Evolutionary conservation across 768 basidiomycete genomes (phyloP).

Genomic region (Cyclocybe cylindracea): DNA sequence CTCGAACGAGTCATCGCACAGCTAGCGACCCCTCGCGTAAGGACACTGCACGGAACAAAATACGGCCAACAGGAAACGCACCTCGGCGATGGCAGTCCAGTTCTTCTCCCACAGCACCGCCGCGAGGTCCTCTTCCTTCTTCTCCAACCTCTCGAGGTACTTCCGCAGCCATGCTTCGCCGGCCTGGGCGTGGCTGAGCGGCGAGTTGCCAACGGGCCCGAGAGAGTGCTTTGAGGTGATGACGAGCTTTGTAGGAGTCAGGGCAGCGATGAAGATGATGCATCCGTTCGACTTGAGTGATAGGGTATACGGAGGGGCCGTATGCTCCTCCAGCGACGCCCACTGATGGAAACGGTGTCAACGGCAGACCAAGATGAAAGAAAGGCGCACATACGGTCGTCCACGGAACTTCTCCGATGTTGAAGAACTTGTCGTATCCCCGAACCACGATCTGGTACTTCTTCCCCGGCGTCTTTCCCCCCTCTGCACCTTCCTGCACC

Average conservation of each 20-base stretch:
- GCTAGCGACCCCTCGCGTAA: slow-evolving; percentile 43
- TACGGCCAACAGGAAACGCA: slow-evolving; percentile 28
- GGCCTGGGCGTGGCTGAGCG: slow-evolving; percentile 72
- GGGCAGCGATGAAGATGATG: slow-evolving; percentile 91
- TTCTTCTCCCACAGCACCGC: slow-evolving; percentile 73
- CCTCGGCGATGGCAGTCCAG: slow-evolving; percentile 92
- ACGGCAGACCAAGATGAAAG: slow-evolving; percentile 1
- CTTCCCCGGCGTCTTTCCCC: slow-evolving; percentile 13
- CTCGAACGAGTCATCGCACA: slow-evolving; percentile 97
- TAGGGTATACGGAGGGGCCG: slow-evolving; percentile 76
- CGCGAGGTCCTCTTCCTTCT: slow-evolving; percentile 77
- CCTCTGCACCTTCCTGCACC: slow-evolving; percentile 7
- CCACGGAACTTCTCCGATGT: slow-evolving; percentile 96
- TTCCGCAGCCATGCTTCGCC: slow-evolving; percentile 83
- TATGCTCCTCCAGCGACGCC: slow-evolving; percentile 68
- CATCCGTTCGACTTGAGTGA: slow-evolving; percentile 96
- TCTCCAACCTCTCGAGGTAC: slow-evolving; percentile 62
- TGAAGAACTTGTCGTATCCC: slow-evolving; percentile 99
- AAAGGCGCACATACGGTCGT: slow-evolving; percentile 63
- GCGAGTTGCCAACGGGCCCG: slow-evolving; percentile 48
- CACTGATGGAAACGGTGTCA: slow-evolving; percentile 53
- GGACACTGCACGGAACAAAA: background rate
- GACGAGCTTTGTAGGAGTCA: slow-evolving; percentile 72
- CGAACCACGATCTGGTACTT: slow-evolving; percentile 73
- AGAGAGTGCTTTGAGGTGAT: slow-evolving; percentile 93